Evolutionary conservation across 345 rosid species (phyloP), one percentile per base, ranked within the genome.

Genomic region (Dimocarpus longan): DNA sequence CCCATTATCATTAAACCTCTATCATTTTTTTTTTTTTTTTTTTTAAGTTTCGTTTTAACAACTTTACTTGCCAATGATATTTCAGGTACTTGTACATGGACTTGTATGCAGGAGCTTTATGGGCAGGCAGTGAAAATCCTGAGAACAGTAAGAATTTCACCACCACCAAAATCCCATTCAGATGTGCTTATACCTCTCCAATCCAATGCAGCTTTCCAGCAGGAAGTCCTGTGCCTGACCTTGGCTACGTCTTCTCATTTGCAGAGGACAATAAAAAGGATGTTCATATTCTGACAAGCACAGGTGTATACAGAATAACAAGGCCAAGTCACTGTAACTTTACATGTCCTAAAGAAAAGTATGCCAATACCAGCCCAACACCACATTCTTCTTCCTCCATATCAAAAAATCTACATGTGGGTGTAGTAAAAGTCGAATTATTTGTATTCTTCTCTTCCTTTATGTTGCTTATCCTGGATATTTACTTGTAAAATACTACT

Each of bases 21-120:
- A 16, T 28, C 19, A n/a, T 62, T 32, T 1, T 32, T 1, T 32
- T 1, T 32, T 1, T 32, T 1, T 32, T 52, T 10, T 43, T 68
- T 50, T 67, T 10, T 16, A n/a, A 13, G 12, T 73, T 57, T 13
- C 3, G 1, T 19, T 50, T 22, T 54, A 70, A 77, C 42, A 19
- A 4, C 59, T 28, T 57, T 64, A 48, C 18, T 21, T 10, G 22
- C 8, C 63, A 76, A 37, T 52, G 60, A 24, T 46, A 63, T 73
- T 77, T 3, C 82, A 89, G 91, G 77, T 89, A 89, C 59, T 78
- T 91, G 22, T 86, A 74, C 32, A 77, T 84, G 54, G 94, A 91
- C 63, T 74, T 88, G 77, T 88, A 81, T 68, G 94, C 86, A 0
- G 82, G 86, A 42, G 79, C 70, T 26, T 40, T 91, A 59, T 85